These are phyloP conservation scores for Sugiyamaella sp. DNA, from an alignment of 1,139 yeast genomes.

Conservation along the genomic window DNA sequence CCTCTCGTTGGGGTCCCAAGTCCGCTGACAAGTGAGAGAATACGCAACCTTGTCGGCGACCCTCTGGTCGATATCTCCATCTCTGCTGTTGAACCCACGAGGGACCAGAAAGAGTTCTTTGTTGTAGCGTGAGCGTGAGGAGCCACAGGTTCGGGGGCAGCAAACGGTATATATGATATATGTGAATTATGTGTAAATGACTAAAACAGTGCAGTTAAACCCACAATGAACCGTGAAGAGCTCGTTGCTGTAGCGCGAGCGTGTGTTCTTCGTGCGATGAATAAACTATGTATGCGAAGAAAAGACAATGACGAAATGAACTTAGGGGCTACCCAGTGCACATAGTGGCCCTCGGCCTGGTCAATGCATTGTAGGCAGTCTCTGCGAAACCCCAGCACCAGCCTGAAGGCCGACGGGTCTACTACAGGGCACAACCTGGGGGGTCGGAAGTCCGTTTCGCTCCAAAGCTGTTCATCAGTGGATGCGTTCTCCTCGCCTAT, in stretches of 20 bases:
- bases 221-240: too few species aligned
- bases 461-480: background rate
- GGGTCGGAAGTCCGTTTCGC: background rate
- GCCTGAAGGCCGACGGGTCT: slow-evolving; percentile 10
- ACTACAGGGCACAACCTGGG: too few species aligned
- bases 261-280: too few species aligned
- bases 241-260: too few species aligned
- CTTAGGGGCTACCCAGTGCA: slow-evolving; percentile 23
- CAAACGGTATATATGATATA: background rate
- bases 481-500: too few species aligned
- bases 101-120: slow-evolving; percentile 43
- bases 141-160: background rate
- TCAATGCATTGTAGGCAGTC: slow-evolving; percentile 29
- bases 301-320: background rate
- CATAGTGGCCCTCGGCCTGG: slow-evolving; percentile 33
- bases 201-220: background rate
- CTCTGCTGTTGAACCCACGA: slow-evolving; percentile 40
- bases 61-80: slow-evolving; percentile 37
- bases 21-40: slow-evolving; percentile 50
- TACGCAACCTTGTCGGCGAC: slow-evolving; percentile 47
- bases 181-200: background rate
- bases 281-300: background rate
- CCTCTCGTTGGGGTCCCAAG: slow-evolving; percentile 41
- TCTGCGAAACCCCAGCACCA: slow-evolving; percentile 30
- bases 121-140: slow-evolving; percentile 41